Percentiles rank a stretch among this genome's conserved stretches.
These are phyloP conservation scores for Ambrosia artemisiifolia DNA, from an alignment of 129 eudicot genomes.

Conservation along the genomic window DNA sequence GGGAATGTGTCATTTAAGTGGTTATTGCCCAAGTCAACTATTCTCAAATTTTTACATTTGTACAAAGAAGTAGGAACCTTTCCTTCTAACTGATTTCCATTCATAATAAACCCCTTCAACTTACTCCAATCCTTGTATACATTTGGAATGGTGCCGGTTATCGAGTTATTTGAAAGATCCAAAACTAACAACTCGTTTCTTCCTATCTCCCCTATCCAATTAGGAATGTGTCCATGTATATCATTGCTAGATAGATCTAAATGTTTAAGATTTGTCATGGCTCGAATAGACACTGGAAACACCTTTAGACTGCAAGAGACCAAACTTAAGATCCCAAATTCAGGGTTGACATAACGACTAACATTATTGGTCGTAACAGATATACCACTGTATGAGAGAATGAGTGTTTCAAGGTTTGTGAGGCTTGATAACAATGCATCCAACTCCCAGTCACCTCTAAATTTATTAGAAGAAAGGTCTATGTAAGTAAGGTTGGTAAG, in stretches of 20 bases:
- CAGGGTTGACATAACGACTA: background rate
- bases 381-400: constrained; percentile 26
- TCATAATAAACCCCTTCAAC: constrained; percentile 17
- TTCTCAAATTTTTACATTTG: constrained; percentile 24
- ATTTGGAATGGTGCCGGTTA: constrained; percentile 27
- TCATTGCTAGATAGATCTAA: constrained; percentile 5
- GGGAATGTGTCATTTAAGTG: constrained; percentile 37
- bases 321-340: background rate
- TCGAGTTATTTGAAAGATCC: constrained; percentile 28
- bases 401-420: background rate
- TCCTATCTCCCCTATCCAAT: background rate
- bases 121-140: background rate
- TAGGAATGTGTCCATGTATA: constrained; percentile 12
- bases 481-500: constrained; percentile 17
- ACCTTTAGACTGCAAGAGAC: background rate
- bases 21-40: constrained; percentile 41
- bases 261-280: background rate
- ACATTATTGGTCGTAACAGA: background rate
- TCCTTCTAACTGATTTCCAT: constrained; percentile 36
- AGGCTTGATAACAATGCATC: constrained; percentile 14
- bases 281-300: constrained; percentile 10
- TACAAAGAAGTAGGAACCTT: constrained; percentile 25
- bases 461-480: background rate
- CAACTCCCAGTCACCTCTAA: constrained; percentile 5
- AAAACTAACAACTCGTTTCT: background rate